phyloP scores from a whole-genome alignment of 257 asterid species.

The Rhazya stricta region DNA sequence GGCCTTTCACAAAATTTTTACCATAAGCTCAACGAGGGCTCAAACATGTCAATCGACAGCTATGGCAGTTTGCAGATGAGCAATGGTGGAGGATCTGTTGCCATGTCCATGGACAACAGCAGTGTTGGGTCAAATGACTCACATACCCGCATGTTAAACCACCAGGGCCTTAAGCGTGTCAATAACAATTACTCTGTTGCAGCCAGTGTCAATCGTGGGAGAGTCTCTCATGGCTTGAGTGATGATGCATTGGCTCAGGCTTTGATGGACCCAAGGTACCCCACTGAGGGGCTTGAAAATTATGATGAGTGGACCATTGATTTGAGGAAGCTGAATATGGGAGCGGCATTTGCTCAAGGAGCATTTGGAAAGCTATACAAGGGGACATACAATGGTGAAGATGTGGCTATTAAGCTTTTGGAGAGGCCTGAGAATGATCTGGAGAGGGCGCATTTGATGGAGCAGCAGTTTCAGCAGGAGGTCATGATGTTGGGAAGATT shows the following conservation, averaged over 20 bases:
- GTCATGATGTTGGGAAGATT: conserved; percentile 91
- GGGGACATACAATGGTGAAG: conserved; percentile 87
- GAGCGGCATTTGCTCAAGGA: conserved; percentile 96
- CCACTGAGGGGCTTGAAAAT: conserved; percentile 83
- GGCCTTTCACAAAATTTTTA: conserved; percentile 69
- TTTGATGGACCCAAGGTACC: conserved; percentile 74
- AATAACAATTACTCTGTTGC: conserved; percentile 68
- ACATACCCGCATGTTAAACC: conserved; percentile 74
- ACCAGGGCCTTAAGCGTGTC: conserved; percentile 82
- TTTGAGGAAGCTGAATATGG: conserved; percentile 92
- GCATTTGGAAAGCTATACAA: conserved; percentile 95
- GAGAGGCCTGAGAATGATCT: conserved; percentile 85
- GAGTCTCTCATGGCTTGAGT: conserved; percentile 61
- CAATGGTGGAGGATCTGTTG: conserved; percentile 91
- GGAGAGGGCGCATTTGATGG: conserved; percentile 88
- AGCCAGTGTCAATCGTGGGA: conserved; percentile 71
- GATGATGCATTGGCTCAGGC: conserved; percentile 91
- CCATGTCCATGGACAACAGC: conserved; percentile 87
- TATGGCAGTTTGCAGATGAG: conserved; percentile 84
- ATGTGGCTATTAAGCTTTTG: conserved; percentile 92
- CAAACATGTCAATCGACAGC: conserved; percentile 84
- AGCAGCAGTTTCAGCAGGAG: conserved; percentile 97
- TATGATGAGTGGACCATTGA: conserved; percentile 94
- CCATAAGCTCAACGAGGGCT: conserved; percentile 86
- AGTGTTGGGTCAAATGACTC: conserved; percentile 88